Conservation (phyloP, 225 moss, liverwort and hornwort species). For the Antitrichia curtipendula region DNA sequence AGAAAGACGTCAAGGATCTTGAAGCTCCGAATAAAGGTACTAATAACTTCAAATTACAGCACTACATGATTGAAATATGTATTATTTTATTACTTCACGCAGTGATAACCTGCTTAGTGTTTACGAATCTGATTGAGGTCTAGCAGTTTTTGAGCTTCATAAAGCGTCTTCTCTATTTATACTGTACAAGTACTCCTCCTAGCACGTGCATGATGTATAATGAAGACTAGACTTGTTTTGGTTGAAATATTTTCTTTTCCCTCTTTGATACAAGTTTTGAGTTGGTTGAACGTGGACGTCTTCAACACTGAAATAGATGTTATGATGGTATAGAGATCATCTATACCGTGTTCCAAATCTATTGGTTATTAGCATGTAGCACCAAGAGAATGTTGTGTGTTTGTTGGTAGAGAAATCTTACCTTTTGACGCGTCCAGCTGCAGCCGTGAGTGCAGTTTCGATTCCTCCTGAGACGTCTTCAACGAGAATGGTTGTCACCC, state of each 20-base stretch:
- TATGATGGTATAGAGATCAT: background rate
- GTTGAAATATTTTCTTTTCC: background rate
- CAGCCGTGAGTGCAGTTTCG: constrained; percentile 45
- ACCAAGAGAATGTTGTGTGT: background rate
- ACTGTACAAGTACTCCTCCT: background rate
- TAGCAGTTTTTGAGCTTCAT: background rate
- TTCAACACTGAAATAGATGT: background rate
- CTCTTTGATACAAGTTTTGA: background rate
- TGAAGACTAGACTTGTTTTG: background rate
- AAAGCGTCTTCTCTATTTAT: background rate
- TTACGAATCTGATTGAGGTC: background rate
- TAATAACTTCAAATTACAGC: background rate
- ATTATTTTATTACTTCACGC: background rate
- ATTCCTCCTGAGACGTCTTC: constrained; percentile 60
- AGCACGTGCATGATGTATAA: background rate
- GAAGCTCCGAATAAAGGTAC: constrained; percentile 60
- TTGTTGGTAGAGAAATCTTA: background rate
- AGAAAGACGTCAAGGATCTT: constrained; percentile 30
- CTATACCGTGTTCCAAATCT: background rate
- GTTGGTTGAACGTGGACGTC: background rate
- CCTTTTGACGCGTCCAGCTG: constrained; percentile 10
- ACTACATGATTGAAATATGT: background rate
- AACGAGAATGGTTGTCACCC: constrained; percentile 55
- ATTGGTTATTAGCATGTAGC: background rate
- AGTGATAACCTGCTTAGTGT: background rate